Evolutionary conservation across 257 asterid species (phyloP), one percentile per base, ranked within the genome.

Genomic region (Marsdenia floribunda): DNA sequence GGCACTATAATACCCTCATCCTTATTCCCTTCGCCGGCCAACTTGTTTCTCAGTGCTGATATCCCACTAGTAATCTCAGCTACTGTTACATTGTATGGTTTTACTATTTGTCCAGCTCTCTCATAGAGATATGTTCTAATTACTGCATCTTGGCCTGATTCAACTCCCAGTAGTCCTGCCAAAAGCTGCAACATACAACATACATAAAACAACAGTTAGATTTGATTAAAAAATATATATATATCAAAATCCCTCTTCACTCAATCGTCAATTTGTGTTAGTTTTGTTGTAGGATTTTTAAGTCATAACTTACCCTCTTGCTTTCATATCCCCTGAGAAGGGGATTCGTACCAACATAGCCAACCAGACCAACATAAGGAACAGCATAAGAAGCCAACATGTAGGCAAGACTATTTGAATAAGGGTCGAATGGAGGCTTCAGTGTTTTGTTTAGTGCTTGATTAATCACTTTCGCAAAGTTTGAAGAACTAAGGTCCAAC

Each of bases 281-380:
- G 21, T 16, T 52, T 52, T 52, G 58, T 52, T 52, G 21, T 19
- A 47, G 53, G 53, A 3, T 29, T 50, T 29, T 24, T 53, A 29
- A n/a, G 46, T 42, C 46, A 73, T 63, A 38, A 66, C 80, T 42
- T 73, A 80, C 88, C 46, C 78, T 14, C 76, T 78, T 85, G 8
- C 78, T 33, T 4, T 8, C 11, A 14, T n/a, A 66, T 22, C 88
- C 84, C 10, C 35, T 24, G 82, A 87, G 76, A 63, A 18, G 42
- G 12, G 91, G 91, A 63, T 85, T 87, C 8, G 85, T 71, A 38
- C 87, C 89, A 1, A 88, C 92, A 37, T 84, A 88, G 44, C 83
- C 82, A 7, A 78, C 13, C 1, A 86, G 35, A 59, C 90, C 90
- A 33, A 86, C 79, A 2, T 84, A 85, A 3, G 90, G 92, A 35